These are phyloP conservation scores for Hansfordia pulvinata DNA, from an alignment of 2,329 filamentous ascomycete genomes.

Conservation along the genomic window DNA sequence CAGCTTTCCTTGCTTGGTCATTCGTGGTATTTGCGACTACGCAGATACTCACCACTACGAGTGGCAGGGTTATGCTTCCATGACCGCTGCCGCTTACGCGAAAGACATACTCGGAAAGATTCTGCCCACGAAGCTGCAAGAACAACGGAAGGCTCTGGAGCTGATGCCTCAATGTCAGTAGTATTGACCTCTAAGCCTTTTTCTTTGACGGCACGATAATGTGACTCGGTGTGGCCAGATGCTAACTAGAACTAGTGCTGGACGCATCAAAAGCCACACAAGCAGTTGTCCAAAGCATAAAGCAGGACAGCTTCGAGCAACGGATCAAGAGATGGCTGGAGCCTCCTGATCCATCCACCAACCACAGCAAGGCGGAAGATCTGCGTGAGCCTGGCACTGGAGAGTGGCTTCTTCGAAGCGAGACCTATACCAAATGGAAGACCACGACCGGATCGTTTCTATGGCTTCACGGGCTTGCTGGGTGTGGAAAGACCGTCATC, in stretches of 20 bases:
- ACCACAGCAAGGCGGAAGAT: slow-evolving; percentile 16
- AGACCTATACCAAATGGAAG: slow-evolving; percentile 17
- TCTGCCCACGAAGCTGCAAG: neutral
- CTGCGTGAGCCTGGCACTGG: slow-evolving; percentile 18
- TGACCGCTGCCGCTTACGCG: neutral
- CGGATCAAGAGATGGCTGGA: slow-evolving; percentile 18
- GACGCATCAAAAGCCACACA: neutral
- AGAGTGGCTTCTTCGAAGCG: slow-evolving; percentile 18
- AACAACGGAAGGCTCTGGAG: neutral
- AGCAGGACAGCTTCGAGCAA: slow-evolving; percentile 4
- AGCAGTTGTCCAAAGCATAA: neutral
- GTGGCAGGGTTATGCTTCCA: neutral
- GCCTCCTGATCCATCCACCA: slow-evolving; percentile 19
- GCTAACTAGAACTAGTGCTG: too few relatives aligned
- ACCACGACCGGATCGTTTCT: slow-evolving; percentile 12
- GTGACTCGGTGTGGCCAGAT: neutral
- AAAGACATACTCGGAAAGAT: neutral
- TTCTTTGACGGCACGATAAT: neutral
- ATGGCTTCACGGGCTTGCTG: slow-evolving; percentile 24
- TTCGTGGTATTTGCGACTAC: slow-evolving; percentile 1
- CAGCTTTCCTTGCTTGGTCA: slow-evolving; percentile 1
- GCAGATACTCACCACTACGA: slow-evolving; percentile 1
- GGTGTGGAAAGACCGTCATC: slow-evolving; percentile 27
- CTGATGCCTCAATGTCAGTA: neutral
- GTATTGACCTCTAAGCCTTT: neutral